Base-by-base conservation (phyloP, 2,329 filamentous ascomycete genomes). In the Fusarium nematophilum region DNA sequence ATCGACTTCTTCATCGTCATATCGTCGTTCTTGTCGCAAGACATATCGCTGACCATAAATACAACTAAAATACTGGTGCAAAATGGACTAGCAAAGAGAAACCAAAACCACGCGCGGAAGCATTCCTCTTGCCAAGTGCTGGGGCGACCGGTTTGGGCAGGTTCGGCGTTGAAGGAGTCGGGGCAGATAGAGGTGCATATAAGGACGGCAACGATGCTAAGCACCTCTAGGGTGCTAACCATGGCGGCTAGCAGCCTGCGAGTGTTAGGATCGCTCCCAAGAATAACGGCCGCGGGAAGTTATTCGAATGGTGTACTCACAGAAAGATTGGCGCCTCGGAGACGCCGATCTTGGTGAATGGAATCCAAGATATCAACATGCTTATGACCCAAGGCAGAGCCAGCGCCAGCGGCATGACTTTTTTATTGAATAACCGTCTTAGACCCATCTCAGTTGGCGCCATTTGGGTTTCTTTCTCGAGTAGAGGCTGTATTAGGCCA, bases 341-440 rank as follows among this genome's bases (percentile, higher is more conserved):
- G 4, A 63, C 9, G 11, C 45, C 36, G 13, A 63, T 64, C 18
- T 51, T 60, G 38, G 42, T 57, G 7, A 63, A 61, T 9, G 60
- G 60, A 26, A 64, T 33, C 56, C 60, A 63, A 4, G 60, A 64
- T 39, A 64, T 51, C 3, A 63, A 34, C 60, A 64, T 63, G 9
- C 59, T 31, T 9, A 31, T 40, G 10, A 63, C 27, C 60, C 60
- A 63, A 2, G 60, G 60, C 13, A 64, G 34, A 3, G 50, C 59
- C 14, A 63, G 60, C 6, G 50, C 60, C 27, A 64, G 26, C 7
- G 60, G 50, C 38, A 61, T 45, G 4, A 47, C 17, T 34, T 40
- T 59, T 7, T 38, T 45, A 13, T 29, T 10, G 11, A 64, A 55
- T 10, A 56, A 26, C 8, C 27, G 17, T 7, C 37, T 38, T 9